A percentile compares a stretch with the other conserved stretches of the same genome.
Evolutionary conservation across 257 asterid genomes (phyloP).

Genomic region (Dorcoceras hygrometricum): DNA sequence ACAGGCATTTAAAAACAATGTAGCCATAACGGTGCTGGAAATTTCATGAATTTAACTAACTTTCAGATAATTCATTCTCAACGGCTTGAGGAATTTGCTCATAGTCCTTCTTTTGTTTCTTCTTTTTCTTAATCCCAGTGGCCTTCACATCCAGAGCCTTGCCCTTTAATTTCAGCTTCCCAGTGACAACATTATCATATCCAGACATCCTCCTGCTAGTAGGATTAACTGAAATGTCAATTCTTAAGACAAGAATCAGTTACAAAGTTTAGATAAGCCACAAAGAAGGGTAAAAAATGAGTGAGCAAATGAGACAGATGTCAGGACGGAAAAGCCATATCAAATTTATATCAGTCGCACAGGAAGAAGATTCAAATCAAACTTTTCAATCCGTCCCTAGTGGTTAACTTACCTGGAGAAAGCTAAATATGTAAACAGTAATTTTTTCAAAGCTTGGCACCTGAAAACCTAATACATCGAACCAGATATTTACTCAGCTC

Average conservation of each 20-base stretch:
- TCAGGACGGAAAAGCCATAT: no score
- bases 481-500: not conserved
- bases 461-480: not conserved
- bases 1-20: not conserved
- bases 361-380: no score
- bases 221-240: not conserved
- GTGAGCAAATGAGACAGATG: not conserved
- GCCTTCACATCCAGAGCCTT: slow-evolving; percentile 89
- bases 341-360: no score
- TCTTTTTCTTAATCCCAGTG: slow-evolving; percentile 65
- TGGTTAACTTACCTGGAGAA: not conserved
- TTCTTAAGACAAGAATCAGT: not conserved
- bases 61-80: slow-evolving; percentile 37
- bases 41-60: slow-evolving; percentile 6
- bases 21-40: not conserved
- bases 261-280: not conserved
- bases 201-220: slow-evolving; percentile 57
- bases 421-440: not conserved
- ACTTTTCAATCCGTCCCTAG: not conserved
- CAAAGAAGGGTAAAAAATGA: no score
- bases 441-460: not conserved
- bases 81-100: slow-evolving; percentile 40
- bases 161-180: slow-evolving; percentile 92
- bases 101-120: slow-evolving; percentile 55
- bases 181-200: slow-evolving; percentile 79